phyloP scores from a whole-genome alignment of 1,139 yeast genomes.

The Dujonia santamariae region DNA sequence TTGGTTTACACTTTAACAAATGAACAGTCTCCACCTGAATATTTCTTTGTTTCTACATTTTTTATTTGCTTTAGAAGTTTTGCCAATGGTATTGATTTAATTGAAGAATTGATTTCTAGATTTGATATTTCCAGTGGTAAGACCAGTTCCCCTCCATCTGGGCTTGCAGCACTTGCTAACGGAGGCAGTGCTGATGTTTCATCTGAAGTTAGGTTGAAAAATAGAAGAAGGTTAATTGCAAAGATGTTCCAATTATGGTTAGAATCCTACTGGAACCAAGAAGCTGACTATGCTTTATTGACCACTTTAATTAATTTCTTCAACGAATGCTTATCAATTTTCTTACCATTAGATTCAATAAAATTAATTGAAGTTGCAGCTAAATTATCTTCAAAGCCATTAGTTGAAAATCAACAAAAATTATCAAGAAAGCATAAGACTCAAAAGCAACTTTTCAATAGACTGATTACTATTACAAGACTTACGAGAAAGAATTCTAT shows the following conservation, averaged over 20 bases:
- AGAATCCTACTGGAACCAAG: slow-evolving; percentile 80
- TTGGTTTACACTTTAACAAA: slow-evolving; percentile 70
- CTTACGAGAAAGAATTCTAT: slow-evolving; percentile 21
- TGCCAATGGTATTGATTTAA: slow-evolving; percentile 64
- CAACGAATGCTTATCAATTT: slow-evolving; percentile 61
- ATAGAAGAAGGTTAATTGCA: slow-evolving; percentile 64
- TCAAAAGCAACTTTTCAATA: slow-evolving; percentile 39
- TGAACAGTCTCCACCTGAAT: slow-evolving; percentile 67
- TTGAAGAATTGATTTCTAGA: slow-evolving; percentile 66
- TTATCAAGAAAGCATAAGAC: slow-evolving; percentile 12
- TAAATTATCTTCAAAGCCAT: slow-evolving; percentile 40
- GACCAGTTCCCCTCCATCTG: slow-evolving; percentile 22
- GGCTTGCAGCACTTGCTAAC: slow-evolving; percentile 23
- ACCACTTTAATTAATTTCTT: slow-evolving; percentile 74
- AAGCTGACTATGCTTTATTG: slow-evolving; percentile 55
- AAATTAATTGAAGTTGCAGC: slow-evolving; percentile 62
- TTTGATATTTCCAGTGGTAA: slow-evolving; percentile 53
- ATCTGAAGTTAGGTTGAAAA: slow-evolving; percentile 52
- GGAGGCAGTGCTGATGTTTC: slow-evolving; percentile 30
- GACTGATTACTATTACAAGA: slow-evolving; percentile 40
- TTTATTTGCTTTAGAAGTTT: slow-evolving; percentile 78
- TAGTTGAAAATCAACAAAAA: slow-evolving; percentile 23
- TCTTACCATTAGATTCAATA: slow-evolving; percentile 63
- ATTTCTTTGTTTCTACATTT: slow-evolving; percentile 70
- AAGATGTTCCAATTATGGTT: slow-evolving; percentile 78